These are phyloP conservation scores for Bruguiera sexangula DNA, from an alignment of 345 rosid species.

Conservation along the genomic window DNA sequence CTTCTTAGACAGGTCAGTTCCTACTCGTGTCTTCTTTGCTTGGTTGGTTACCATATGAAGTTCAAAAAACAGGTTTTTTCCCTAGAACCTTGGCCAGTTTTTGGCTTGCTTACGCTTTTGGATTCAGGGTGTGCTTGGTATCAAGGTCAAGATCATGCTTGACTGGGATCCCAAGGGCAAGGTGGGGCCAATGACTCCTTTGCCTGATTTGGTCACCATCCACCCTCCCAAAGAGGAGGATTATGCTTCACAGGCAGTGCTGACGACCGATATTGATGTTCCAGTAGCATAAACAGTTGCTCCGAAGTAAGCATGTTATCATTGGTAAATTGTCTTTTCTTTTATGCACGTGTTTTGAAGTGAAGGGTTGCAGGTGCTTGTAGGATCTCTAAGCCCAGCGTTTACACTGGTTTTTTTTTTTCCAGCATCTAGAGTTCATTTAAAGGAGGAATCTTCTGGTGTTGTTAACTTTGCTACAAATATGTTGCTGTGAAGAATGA, in stretches of 20 bases:
- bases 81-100: not conserved
- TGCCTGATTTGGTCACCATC: slow-evolving; percentile 78
- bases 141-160: slow-evolving; percentile 73
- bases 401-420: not conserved
- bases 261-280: slow-evolving; percentile 34
- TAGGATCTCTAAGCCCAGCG: not conserved
- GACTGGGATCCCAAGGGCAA: slow-evolving; percentile 75
- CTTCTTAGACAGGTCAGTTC: slow-evolving; percentile 77
- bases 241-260: slow-evolving; percentile 18
- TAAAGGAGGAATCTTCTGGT: too few species aligned
- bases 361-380: not conserved
- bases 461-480: too few species aligned
- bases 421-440: not conserved
- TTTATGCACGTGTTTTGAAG: slow-evolving; percentile 1
- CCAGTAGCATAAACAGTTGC: slow-evolving; percentile 31
- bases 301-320: not conserved
- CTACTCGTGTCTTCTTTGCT: not conserved
- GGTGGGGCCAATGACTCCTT: slow-evolving; percentile 57
- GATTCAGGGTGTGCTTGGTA: slow-evolving; percentile 65
- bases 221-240: slow-evolving; percentile 65
- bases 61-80: not conserved
- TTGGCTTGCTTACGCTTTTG: not conserved
- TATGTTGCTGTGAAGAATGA: too few species aligned
- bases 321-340: not conserved
- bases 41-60: not conserved